These are phyloP conservation scores for Chaetomium fimeti DNA, from an alignment of 495 filamentous ascomycete genomes.

Conservation along the genomic window DNA sequence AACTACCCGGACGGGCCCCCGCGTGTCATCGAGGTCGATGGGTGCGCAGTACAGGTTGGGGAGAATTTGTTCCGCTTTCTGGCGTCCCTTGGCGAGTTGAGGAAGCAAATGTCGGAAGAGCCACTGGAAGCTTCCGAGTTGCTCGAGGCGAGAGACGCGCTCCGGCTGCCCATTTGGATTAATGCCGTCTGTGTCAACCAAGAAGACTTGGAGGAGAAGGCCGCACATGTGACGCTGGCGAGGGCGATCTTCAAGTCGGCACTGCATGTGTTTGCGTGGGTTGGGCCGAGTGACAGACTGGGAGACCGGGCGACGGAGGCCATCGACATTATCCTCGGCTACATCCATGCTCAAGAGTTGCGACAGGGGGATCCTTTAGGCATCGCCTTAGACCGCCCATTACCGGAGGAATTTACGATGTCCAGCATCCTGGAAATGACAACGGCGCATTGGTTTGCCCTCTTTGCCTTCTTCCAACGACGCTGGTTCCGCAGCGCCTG, in stretches of 20 bases:
- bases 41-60: not conserved
- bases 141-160: not conserved
- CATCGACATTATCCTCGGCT: not conserved
- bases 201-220: not conserved
- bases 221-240: not conserved
- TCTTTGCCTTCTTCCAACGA: not conserved
- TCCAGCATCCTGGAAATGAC: not conserved
- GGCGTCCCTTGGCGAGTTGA: not conserved
- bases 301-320: not conserved
- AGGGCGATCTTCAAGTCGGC: not conserved
- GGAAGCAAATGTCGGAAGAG: not conserved
- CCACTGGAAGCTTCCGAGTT: not conserved
- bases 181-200: not conserved
- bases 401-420: not conserved
- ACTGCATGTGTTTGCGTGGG: not conserved
- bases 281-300: not conserved
- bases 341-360: not conserved
- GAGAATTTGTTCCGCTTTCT: not conserved
- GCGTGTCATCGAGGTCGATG: not conserved
- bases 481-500: not conserved
- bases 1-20: not conserved
- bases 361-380: not conserved
- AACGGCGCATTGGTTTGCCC: not conserved
- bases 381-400: no score
- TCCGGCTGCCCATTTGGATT: not conserved